phyloP scores from a whole-genome alignment of 2,329 filamentous ascomycete genomes.

The Calonectria montana region DNA sequence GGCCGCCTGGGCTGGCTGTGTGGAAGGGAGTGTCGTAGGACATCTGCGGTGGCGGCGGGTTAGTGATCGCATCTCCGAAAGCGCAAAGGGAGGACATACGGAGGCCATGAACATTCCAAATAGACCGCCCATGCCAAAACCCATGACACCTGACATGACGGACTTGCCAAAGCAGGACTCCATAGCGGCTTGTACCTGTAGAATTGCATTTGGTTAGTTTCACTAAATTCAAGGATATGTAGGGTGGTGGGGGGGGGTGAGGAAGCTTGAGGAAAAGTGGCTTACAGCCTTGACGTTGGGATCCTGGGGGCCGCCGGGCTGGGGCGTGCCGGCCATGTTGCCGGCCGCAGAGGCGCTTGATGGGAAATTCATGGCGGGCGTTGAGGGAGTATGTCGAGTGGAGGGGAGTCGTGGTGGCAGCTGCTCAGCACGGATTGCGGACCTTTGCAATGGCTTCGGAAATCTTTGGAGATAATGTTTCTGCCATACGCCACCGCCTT shows the following conservation, averaged over 20 bases:
- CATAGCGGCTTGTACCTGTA: conserved; percentile 84
- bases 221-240: background rate
- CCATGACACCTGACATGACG: conserved; percentile 89
- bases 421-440: conserved; percentile 25
- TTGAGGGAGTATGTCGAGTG: background rate
- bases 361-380: conserved; percentile 53
- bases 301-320: conserved; percentile 55
- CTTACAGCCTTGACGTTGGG: conserved; percentile 64
- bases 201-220: conserved; percentile 18
- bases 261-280: conserved; percentile 18
- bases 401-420: conserved; percentile 17
- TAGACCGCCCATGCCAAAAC: conserved; percentile 91
- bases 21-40: conserved; percentile 94
- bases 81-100: conserved; percentile 63
- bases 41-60: conserved; percentile 72
- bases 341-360: conserved; percentile 42
- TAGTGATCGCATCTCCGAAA: conserved; percentile 14
- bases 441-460: conserved; percentile 27
- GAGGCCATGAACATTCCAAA: conserved; percentile 99
- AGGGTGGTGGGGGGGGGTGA: background rate
- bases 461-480: conserved; percentile 49
- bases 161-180: conserved; percentile 93
- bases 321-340: conserved; percentile 36
- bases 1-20: conserved; percentile 54
- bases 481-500: conserved; percentile 54